Evolutionary conservation across 768 basidiomycete genomes (phyloP).

Genomic region (Podaxis sp.): DNA sequence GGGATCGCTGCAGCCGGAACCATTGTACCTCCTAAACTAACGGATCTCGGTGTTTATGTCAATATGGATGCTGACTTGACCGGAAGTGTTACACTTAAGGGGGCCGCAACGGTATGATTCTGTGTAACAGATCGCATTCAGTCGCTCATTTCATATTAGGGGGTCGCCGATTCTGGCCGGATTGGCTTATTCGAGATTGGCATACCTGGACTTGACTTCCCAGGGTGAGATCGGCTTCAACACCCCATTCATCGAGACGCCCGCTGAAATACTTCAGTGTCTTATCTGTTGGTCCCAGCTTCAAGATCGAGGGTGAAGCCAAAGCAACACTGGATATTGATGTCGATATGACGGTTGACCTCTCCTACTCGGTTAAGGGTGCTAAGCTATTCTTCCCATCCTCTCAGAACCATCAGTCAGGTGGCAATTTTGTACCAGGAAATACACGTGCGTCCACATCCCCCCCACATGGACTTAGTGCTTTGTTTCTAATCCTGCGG

Average conservation of each 20-base stretch:
- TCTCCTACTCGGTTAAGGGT: conserved; percentile 4
- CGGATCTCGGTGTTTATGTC: background rate
- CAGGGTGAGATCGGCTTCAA: conserved; percentile 15
- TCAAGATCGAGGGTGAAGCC: conserved; percentile 3
- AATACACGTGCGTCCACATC: background rate
- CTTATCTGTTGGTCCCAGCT: conserved; percentile 9
- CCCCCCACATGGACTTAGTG: background rate
- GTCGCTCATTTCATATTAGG: background rate
- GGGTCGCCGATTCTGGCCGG: conserved; percentile 15
- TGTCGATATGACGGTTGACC: conserved; percentile 4
- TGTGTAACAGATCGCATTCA: background rate
- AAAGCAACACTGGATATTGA: conserved; percentile 5
- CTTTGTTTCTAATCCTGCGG: background rate
- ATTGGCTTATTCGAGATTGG: conserved; percentile 17
- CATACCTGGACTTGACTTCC: conserved; percentile 21
- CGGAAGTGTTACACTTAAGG: background rate
- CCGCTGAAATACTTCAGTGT: background rate
- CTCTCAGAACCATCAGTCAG: background rate
- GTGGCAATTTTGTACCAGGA: background rate
- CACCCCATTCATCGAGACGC: background rate
- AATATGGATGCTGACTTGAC: background rate
- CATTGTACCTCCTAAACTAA: conserved; percentile 12
- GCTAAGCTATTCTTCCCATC: conserved; percentile 12
- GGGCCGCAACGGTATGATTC: background rate
- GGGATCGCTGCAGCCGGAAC: conserved; percentile 14